A percentile compares a stretch with the other conserved stretches of the same genome.
These are phyloP conservation scores for Scleroderma bovista DNA, from an alignment of 768 basidiomycete species.

Conservation along the genomic window DNA sequence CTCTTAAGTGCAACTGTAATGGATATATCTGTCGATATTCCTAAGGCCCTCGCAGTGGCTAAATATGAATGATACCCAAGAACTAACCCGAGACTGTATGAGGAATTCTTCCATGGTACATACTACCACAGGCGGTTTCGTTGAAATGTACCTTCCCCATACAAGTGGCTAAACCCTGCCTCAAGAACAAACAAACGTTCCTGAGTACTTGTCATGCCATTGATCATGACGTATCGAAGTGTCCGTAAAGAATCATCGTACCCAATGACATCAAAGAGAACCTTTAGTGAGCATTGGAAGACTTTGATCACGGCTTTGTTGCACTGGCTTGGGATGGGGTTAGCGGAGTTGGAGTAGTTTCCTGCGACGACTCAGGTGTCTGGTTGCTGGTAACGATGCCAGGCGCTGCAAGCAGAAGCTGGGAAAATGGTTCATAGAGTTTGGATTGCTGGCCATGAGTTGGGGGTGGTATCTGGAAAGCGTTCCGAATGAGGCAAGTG, in stretches of 20 bases:
- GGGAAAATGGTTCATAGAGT: slow-evolving; percentile 38
- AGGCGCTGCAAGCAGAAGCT: slow-evolving; percentile 20
- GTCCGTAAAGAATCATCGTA: slow-evolving; percentile 15
- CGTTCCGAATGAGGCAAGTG: slow-evolving; percentile 1
- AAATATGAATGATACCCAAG: slow-evolving; percentile 4
- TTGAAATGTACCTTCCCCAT: not conserved
- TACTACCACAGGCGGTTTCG: too few species aligned
- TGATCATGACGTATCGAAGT: not conserved
- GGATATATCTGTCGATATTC: slow-evolving; percentile 20
- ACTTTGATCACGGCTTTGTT: slow-evolving; percentile 4
- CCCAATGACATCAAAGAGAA: too few species aligned
- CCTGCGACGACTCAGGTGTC: slow-evolving; percentile 58
- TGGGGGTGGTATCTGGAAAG: slow-evolving; percentile 46
- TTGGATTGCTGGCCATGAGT: slow-evolving; percentile 30
- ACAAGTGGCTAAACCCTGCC: not conserved
- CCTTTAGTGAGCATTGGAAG: slow-evolving; percentile 14
- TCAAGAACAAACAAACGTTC: not conserved
- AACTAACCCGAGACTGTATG: not conserved
- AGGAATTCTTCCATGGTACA: not conserved
- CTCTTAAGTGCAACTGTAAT: slow-evolving; percentile 21
- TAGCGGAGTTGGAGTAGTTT: slow-evolving; percentile 46
- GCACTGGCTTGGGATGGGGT: slow-evolving; percentile 17
- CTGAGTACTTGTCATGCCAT: not conserved
- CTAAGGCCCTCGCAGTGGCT: slow-evolving; percentile 16
- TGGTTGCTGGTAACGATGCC: slow-evolving; percentile 31